Base-by-base conservation (phyloP, 176 grass and related monocot species). In the Phyllostachys edulis region DNA sequence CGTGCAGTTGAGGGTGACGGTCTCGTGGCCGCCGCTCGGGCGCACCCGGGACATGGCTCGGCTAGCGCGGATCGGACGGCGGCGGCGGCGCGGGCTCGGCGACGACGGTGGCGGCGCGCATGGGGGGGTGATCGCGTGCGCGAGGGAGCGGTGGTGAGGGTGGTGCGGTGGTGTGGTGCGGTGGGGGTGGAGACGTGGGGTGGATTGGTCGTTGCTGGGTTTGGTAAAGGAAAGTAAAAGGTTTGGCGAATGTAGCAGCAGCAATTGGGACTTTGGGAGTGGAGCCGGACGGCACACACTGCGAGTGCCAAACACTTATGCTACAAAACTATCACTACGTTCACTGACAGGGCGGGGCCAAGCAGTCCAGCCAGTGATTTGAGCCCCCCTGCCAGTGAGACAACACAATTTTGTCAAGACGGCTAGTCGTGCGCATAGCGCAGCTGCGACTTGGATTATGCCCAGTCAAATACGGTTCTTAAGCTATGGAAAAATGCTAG, bases 191-290 rank as follows among this genome's bases (percentile, higher is more conserved):
- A 78, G 20, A 67, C 29, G 80, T 87, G 75, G 51, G 71, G 75
- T 84, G 81, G 80, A 76, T 84, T 45, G 20, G 80, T 76, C 85
- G 63, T 44, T 29, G 52, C 69, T 87, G 85, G 85, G 82, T 83
- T 90, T 79, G 88, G 88, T 86, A 40, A 34, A 2, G 32, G 32
- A 34, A 34, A 29, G 29, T 29, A 1, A 63, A 85, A 71, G 88
- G 88, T 79, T 90, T 21, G 89, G 84, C 79, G 32, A 59, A 24
- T n/a, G 36, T 2, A 60, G 64, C 1, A 21, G 49, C 39, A 26
- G 71, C 72, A 20, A 63, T 20, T 73, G 21, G 79, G 4, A 65
- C 65, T 77, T 20, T 73, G 21, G 79, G 4, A 65, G 72, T 77
- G 81, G 81, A 78, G 72, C 72, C 73, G 73, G 88, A 42, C 41